Evolutionary conservation across 2,329 filamentous ascomycete genomes (phyloP).

Genomic region (Cercospora sp.): DNA sequence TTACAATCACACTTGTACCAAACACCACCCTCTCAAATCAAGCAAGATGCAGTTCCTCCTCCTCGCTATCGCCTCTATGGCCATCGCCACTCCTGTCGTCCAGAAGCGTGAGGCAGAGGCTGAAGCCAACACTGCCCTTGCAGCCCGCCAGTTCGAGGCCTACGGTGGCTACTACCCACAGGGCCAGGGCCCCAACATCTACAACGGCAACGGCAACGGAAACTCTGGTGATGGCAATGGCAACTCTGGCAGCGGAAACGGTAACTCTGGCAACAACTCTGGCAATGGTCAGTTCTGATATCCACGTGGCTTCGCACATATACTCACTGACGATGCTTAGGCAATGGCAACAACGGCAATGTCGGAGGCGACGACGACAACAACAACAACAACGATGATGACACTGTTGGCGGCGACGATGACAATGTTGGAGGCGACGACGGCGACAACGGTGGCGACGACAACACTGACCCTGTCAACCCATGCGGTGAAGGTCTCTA

Average conservation of each 20-base stretch:
- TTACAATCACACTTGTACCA: not conserved
- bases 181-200: not conserved
- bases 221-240: constrained; percentile 1
- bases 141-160: not conserved
- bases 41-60: constrained; percentile 19
- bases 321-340: not conserved
- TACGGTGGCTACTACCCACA: not conserved
- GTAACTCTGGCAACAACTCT: not conserved
- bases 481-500: too few relatives aligned
- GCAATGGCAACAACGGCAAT: not conserved
- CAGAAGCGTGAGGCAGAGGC: not conserved
- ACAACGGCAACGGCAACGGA: constrained; percentile 6
- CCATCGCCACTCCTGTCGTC: constrained; percentile 1
- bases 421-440: not conserved
- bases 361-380: not conserved
- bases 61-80: constrained; percentile 13
- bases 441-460: not conserved
- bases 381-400: not conserved
- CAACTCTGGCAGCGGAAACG: constrained; percentile 1
- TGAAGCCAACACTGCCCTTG: not conserved
- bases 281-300: not conserved
- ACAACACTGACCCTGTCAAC: too few relatives aligned
- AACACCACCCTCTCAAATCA: not conserved
- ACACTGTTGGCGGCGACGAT: not conserved
- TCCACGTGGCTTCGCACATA: not conserved